Conservation (phyloP, 2,329 filamentous ascomycete species). For the Calonectria pseudoreteaudii region DNA sequence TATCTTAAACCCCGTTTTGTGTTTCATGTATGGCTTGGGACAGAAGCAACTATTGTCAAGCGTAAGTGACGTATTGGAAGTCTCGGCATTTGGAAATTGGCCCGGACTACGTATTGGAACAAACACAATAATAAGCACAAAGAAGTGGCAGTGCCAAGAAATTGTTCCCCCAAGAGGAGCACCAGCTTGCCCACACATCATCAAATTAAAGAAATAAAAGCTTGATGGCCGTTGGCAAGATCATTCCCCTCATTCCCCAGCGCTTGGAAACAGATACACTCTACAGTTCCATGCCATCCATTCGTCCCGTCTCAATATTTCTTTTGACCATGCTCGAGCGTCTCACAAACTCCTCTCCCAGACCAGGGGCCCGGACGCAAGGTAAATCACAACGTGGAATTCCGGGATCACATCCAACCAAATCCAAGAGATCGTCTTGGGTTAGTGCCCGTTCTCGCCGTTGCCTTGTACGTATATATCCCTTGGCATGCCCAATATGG, state of each 20-base stretch:
- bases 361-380: conserved; percentile 7
- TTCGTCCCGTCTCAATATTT: background rate
- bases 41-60: background rate
- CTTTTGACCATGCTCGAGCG: background rate
- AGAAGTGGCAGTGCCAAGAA: too few species aligned
- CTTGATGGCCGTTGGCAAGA: background rate
- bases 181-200: too few species aligned
- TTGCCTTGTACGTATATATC: conserved; percentile 21
- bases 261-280: background rate
- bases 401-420: conserved; percentile 19
- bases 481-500: conserved; percentile 27
- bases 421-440: conserved; percentile 30
- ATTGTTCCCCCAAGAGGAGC: background rate
- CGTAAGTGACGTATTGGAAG: background rate
- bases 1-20: too few species aligned
- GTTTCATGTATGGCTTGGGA: too few species aligned
- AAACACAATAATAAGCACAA: background rate
- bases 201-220: background rate
- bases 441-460: conserved; percentile 25
- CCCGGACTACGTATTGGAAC: background rate
- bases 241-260: background rate
- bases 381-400: background rate
- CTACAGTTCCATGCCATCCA: background rate
- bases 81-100: background rate
- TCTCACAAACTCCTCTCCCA: background rate